A percentile compares a stretch with the other conserved stretches of the same genome.
Conservation (phyloP, 768 basidiomycete genomes). For the Crassisporium funariophilum region DNA sequence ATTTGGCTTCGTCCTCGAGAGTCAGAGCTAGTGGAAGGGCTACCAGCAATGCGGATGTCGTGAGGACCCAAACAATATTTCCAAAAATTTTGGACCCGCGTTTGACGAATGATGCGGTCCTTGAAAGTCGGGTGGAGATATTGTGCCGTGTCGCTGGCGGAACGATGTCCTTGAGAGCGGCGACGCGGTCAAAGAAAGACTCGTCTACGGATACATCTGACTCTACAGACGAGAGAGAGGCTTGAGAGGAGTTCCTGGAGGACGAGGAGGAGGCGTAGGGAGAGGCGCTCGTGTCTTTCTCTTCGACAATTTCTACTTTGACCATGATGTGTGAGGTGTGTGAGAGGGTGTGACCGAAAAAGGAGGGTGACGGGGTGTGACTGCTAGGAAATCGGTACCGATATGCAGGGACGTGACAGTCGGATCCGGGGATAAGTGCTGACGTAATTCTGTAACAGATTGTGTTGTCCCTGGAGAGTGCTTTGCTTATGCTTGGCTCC, state of each 20-base stretch:
- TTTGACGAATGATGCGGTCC: constrained; percentile 65
- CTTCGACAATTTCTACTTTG: constrained; percentile 89
- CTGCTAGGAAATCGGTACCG: constrained; percentile 26
- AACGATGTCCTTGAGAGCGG: constrained; percentile 94
- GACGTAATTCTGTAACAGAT: constrained; percentile 26
- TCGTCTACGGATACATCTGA: constrained; percentile 78
- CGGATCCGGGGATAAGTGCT: constrained; percentile 26
- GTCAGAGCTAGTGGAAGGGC: constrained; percentile 91
- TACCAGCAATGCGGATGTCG: constrained; percentile 90
- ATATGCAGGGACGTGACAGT: constrained; percentile 17
- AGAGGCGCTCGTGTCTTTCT: constrained; percentile 71
- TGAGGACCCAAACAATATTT: constrained; percentile 92
- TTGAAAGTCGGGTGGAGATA: constrained; percentile 62
- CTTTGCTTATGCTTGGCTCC: constrained; percentile 28
- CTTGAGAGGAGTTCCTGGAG: constrained; percentile 69
- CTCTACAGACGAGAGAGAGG: constrained; percentile 78
- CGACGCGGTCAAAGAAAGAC: constrained; percentile 83
- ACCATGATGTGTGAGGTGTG: constrained; percentile 61
- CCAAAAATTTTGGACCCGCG: constrained; percentile 74
- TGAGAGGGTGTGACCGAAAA: constrained; percentile 26
- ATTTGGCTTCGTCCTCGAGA: constrained; percentile 95
- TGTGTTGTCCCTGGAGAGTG: constrained; percentile 20
- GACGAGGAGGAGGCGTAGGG: constrained; percentile 78
- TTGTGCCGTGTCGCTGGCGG: constrained; percentile 85
- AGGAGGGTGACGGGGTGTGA: constrained; percentile 17